Base-by-base conservation (phyloP, 1,284 basidiomycete genomes). In the Mycena citricolor region DNA sequence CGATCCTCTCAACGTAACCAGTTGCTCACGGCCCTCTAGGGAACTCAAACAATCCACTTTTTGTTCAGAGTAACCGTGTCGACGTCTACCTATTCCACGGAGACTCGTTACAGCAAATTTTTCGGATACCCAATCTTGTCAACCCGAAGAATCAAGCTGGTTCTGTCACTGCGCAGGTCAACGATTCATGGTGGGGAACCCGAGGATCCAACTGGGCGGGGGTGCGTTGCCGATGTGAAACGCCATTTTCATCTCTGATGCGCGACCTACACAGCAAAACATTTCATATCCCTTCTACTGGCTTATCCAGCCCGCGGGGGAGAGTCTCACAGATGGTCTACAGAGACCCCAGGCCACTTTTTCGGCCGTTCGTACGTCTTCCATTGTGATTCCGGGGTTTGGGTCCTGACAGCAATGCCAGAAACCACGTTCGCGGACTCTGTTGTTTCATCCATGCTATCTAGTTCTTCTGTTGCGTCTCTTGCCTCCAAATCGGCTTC, bases 371-470 rank as follows among this genome's bases (percentile, higher is more conserved):
- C 89, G 88, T 88, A 60, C 68, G 85, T 86, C 25, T 41, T 28
- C 38, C 26, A 32, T 5, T 26, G 45, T 43, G 7, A 42, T 25
- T 32, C 25, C 25, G 24, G 12, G 30, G 31, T 13, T 41, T 32
- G 28, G 34, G 19, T 29, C n/a, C 33, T 54, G 35, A 50, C 51
- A 44, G 3, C 20, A 19, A 11, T 39, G n/a, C n/a, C 54, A 86
- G 85, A 87, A 71, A 90, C 86, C 12, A 84, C 83, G 2, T 76
- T 76, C 52, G 75, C 81, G n/a, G 80, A 84, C 57, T 79, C 77
- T 3, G 73, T 86, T 22, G 59, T 70, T 12, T 56, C 78, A 6
- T 73, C 78, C 10, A 69, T 75, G 63, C 49, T 61, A 16, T 61
- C 70, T 8, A 73, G 75, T 3, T 70, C 70, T 2, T 23, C 17